These are phyloP conservation scores for Phoenix roebelenii DNA, from an alignment of 176 grass and related monocot genomes.

Conservation along the genomic window DNA sequence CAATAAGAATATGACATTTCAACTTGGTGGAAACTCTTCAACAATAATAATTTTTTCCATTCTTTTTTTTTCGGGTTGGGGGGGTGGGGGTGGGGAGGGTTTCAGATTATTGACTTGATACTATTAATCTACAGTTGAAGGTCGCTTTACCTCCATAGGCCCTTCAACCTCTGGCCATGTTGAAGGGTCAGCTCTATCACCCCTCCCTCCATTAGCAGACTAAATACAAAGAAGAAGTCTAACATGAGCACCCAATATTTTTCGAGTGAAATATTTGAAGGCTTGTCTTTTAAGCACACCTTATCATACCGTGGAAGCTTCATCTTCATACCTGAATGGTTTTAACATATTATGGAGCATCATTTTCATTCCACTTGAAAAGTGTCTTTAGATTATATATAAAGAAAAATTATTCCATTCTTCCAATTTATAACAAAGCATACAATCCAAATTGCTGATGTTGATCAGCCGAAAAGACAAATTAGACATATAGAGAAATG, in stretches of 20 bases:
- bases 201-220: conserved; percentile 93
- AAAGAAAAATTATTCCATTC: background rate
- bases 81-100: too few species aligned
- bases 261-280: background rate
- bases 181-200: conserved; percentile 88
- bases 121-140: background rate
- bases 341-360: conserved; percentile 21
- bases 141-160: conserved; percentile 53
- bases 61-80: too few species aligned
- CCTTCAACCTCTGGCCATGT: conserved; percentile 88
- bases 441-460: too few species aligned
- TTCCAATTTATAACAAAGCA: too few species aligned
- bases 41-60: too few species aligned
- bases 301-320: conserved; percentile 93
- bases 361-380: conserved; percentile 15
- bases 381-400: conserved; percentile 8
- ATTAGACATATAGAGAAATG: background rate
- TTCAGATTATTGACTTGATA: too few species aligned
- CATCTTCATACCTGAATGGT: conserved; percentile 76
- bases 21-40: too few species aligned
- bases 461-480: background rate
- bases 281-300: conserved; percentile 32
- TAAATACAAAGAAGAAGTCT: conserved; percentile 38
- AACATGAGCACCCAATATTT: conserved; percentile 26
- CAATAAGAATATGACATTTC: background rate